phyloP scores from a whole-genome alignment of 164 flowering plant genomes.

The Vitis riparia region DNA sequence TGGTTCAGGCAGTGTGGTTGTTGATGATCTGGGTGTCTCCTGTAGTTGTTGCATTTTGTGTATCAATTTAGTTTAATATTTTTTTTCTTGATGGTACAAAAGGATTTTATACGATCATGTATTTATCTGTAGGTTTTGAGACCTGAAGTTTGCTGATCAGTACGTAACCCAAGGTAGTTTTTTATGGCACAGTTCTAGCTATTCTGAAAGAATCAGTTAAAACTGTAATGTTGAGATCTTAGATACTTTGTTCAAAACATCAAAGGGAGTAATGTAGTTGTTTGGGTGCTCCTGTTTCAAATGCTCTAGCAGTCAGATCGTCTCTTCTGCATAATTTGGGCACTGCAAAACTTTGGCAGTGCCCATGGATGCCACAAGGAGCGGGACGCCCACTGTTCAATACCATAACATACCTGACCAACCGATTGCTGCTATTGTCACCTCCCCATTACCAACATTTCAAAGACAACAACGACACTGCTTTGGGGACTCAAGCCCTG shows the following conservation, averaged over 20 bases:
- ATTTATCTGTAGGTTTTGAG: constrained; percentile 39
- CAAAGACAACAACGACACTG: constrained; percentile 77
- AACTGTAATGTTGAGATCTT: background rate
- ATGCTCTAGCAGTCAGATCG: constrained; percentile 21
- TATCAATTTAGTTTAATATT: background rate
- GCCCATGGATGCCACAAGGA: constrained; percentile 98
- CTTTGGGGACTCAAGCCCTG: constrained; percentile 72
- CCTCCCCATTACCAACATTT: constrained; percentile 50
- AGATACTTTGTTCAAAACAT: background rate
- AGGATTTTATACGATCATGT: constrained; percentile 7
- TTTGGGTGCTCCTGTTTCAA: constrained; percentile 3
- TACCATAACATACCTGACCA: constrained; percentile 77
- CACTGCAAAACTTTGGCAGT: constrained; percentile 68
- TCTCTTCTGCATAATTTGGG: constrained; percentile 38
- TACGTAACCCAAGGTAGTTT: constrained; percentile 24
- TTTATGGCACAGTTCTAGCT: background rate
- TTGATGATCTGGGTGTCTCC: background rate
- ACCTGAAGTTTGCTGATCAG: constrained; percentile 36
- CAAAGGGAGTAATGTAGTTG: constrained; percentile 17
- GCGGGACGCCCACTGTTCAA: constrained; percentile 71
- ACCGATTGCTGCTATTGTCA: constrained; percentile 51
- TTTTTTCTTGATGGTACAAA: background rate
- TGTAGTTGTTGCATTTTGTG: background rate
- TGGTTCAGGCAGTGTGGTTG: background rate
- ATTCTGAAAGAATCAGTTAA: background rate